Evolutionary conservation across 2,329 filamentous ascomycete species (phyloP), one percentile per base, ranked within the genome.

Genomic region (Aspergillus candidus): DNA sequence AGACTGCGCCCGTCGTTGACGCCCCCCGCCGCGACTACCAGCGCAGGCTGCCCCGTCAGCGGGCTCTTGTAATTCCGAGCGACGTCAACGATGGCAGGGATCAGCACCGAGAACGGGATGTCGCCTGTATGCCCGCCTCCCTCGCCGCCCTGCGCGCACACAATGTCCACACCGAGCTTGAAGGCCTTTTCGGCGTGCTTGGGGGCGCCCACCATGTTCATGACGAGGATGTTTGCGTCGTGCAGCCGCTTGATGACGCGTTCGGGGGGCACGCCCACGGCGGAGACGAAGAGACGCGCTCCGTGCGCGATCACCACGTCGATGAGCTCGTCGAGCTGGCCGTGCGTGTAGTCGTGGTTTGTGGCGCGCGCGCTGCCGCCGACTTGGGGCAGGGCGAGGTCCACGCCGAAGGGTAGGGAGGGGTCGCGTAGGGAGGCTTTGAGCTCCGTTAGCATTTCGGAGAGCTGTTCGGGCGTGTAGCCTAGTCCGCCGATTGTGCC

Each of bases 151-250:
- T 97, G 91, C 2, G 90, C 83, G 63, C 89, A 95, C 5, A 97
- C 78, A 52, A 96, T 83, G 68, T 97, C 91, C 8, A 94, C 88
- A 35, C 91, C 91, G 0, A 84, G 79, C 39, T 88, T 80, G 4
- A 97, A 73, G 2, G 90, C 90, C 71, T 96, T 96, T 63, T 84
- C 79, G 1, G 90, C 90, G 65, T 97, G 91, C 63, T 85, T 88
- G 2, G 91, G 90, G 57, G 90, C 86, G 0, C 91, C 91, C 14
- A 96, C 89, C 90, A 96, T 96, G 66, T 96, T 96, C 89, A 96
- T 96, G 31, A 96, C 76, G 47, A 94, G 63, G 33, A 97, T 86
- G 0, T 86, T 86, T 0, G 85, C 84, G 7, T 76, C 75, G 61
- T 97, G 91, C 35, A 97, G 74, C 36, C 81, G 72, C 54, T 87